Conservation (phyloP, 2,329 filamentous ascomycete genomes). For the Sarocladium strictum region DNA sequence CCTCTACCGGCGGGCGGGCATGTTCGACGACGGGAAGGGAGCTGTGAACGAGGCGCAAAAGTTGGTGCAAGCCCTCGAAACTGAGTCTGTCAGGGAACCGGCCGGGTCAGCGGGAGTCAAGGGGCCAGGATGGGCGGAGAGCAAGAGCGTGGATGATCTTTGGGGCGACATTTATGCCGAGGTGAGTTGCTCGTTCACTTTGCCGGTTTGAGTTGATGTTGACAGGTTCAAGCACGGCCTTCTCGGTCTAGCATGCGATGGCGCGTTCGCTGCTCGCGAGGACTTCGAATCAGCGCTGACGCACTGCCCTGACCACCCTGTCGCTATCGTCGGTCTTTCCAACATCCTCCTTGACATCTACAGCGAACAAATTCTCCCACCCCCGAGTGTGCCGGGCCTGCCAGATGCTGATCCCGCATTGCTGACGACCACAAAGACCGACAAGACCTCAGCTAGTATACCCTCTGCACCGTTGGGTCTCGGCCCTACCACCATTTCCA, state of each 20-base stretch:
- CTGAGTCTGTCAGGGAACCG: constrained; percentile 55
- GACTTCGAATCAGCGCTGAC: constrained; percentile 79
- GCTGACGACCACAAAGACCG: constrained; percentile 20
- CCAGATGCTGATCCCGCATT: constrained; percentile 13
- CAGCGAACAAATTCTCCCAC: constrained; percentile 58
- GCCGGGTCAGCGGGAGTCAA: constrained; percentile 58
- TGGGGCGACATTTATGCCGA: constrained; percentile 81
- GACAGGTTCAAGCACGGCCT: constrained; percentile 71
- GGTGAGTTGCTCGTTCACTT: constrained; percentile 51
- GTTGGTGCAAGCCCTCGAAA: constrained; percentile 66
- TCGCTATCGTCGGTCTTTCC: constrained; percentile 74
- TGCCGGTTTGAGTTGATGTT: too few species aligned
- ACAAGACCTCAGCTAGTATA: constrained; percentile 35
- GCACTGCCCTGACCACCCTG: constrained; percentile 72
- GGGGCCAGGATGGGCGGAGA: constrained; percentile 68
- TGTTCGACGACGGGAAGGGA: constrained; percentile 73
- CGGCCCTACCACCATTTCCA: constrained; percentile 16
- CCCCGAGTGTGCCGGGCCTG: constrained; percentile 44
- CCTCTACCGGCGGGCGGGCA: constrained; percentile 75
- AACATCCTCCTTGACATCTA: constrained; percentile 85
- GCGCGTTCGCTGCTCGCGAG: constrained; percentile 63
- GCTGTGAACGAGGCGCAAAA: constrained; percentile 78
- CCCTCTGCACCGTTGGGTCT: constrained; percentile 17
- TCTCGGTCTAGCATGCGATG: constrained; percentile 55
- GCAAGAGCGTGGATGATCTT: constrained; percentile 75